Evolutionary conservation across 345 rosid genomes (phyloP).

Genomic region (Boechera stricta): DNA sequence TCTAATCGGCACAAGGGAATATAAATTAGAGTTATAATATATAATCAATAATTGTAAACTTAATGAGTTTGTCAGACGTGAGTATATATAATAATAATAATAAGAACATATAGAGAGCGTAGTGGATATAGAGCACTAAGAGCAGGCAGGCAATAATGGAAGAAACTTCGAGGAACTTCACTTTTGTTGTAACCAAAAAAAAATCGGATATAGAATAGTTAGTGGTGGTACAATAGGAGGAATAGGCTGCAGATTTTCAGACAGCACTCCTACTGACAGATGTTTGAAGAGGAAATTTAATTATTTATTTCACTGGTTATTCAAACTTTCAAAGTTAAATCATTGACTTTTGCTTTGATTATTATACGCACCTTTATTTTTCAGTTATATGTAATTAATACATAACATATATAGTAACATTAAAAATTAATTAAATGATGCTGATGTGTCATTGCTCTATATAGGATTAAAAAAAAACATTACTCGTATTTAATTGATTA

Average conservation of each 20-base stretch:
- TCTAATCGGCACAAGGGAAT: not conserved
- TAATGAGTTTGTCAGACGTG: not conserved
- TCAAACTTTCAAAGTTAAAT: not conserved
- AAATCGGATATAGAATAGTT: not conserved
- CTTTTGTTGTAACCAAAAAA: slow-evolving; percentile 11
- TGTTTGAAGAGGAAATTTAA: not conserved
- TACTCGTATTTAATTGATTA: no score
- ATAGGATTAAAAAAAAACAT: no score
- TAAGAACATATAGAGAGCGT: not conserved
- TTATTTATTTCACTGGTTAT: not conserved
- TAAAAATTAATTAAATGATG: no score
- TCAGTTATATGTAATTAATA: no score
- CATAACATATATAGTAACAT: no score
- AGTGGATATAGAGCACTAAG: slow-evolving; percentile 13
- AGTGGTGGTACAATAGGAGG: not conserved
- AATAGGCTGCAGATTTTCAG: slow-evolving; percentile 20
- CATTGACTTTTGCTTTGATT: slow-evolving; percentile 24
- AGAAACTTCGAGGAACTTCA: slow-evolving; percentile 41
- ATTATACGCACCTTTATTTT: no score
- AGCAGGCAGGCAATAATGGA: slow-evolving; percentile 24
- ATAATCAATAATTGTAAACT: not conserved
- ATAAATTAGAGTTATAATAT: not conserved
- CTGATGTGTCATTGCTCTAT: no score
- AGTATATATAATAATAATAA: not conserved
- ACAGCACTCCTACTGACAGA: slow-evolving; percentile 37